These are phyloP conservation scores for Echinochloa phyllopogon DNA, from an alignment of 176 grass and related monocot genomes.

Conservation along the genomic window DNA sequence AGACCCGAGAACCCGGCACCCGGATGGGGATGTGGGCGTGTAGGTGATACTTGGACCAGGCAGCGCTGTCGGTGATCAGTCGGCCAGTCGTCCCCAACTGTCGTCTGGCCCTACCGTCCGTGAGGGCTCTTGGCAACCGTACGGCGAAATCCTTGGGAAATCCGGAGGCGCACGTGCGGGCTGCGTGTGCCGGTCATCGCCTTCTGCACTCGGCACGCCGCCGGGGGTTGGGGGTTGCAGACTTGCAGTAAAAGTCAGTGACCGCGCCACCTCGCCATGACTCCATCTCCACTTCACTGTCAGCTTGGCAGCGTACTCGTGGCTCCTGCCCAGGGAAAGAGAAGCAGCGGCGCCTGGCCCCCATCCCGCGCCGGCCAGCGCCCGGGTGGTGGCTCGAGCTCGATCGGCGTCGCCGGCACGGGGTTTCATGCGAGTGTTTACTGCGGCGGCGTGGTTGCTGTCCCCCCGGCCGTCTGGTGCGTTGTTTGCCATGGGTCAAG, in stretches of 20 bases:
- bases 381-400: background rate
- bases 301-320: background rate
- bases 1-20: background rate
- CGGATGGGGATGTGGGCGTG: background rate
- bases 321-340: conserved; percentile 52
- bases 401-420: conserved; percentile 24
- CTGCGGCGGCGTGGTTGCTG: conserved; percentile 28
- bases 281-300: background rate
- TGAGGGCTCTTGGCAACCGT: conserved; percentile 21
- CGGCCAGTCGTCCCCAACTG: background rate
- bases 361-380: conserved; percentile 12
- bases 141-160: conserved; percentile 47
- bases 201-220: conserved; percentile 5
- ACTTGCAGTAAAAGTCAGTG: background rate
- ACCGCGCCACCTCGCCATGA: background rate
- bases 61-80: conserved; percentile 35
- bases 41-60: conserved; percentile 40
- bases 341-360: conserved; percentile 10
- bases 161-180: conserved; percentile 62
- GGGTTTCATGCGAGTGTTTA: conserved; percentile 15
- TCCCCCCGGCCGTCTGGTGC: background rate
- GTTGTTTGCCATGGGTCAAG: background rate
- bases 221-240: background rate
- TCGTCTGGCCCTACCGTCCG: background rate
- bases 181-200: conserved; percentile 41